Evolutionary conservation across 139 green algal species (phyloP).

Genomic region (Desmodesmus armatus): DNA sequence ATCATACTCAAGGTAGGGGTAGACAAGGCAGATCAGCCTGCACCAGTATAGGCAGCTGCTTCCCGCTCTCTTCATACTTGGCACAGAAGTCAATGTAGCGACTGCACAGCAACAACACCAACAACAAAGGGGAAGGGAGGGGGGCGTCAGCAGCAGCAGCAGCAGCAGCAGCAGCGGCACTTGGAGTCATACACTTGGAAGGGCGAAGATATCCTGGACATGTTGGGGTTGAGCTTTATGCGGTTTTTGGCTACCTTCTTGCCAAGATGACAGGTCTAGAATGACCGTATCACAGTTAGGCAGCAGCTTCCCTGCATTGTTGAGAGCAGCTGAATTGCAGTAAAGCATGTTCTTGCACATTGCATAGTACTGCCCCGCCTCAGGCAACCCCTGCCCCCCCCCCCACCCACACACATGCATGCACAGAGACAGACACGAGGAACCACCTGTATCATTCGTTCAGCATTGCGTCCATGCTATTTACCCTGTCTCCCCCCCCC

Average conservation of each 20-base stretch:
- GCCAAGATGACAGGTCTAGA: neutral
- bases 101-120: neutral
- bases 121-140: no score
- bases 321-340: no score
- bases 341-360: neutral
- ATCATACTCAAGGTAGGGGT: slow-evolving; percentile 37
- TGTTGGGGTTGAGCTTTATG: neutral
- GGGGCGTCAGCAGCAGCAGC: neutral
- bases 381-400: no score
- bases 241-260: neutral
- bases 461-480: no score
- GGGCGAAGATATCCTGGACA: neutral
- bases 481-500: no score
- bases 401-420: no score
- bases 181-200: neutral
- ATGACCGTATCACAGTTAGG: neutral
- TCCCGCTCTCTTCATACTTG: slow-evolving; percentile 25
- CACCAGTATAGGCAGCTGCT: slow-evolving; percentile 38
- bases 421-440: no score
- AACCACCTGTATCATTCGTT: no score
- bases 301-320: neutral
- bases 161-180: slow-evolving; percentile 5
- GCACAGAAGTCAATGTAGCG: slow-evolving; percentile 29
- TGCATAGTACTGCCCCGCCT: no score
- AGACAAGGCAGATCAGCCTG: neutral